Percentiles rank a stretch among this genome's conserved stretches.
Evolutionary conservation across 1,139 yeast species (phyloP).

Genomic region (Yamadazyma sp.): DNA sequence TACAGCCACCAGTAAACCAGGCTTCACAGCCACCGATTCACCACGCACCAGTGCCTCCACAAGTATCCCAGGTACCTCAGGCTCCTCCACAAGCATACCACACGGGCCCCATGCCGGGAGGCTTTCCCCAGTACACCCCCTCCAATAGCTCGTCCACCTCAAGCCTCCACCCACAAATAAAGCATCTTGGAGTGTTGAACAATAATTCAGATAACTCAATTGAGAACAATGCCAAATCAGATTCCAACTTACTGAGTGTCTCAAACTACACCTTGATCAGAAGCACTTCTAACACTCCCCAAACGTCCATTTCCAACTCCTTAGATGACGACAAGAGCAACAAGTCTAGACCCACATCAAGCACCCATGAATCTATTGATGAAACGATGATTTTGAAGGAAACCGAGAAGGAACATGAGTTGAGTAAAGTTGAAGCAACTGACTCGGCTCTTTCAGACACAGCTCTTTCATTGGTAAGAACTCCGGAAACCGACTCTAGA

Average conservation of each 20-base stretch:
- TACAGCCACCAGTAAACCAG: not conserved
- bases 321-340: constrained; percentile 14
- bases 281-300: constrained; percentile 36
- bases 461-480: constrained; percentile 2
- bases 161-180: constrained; percentile 15
- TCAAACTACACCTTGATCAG: constrained; percentile 29
- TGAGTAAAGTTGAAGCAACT: constrained; percentile 1
- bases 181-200: constrained; percentile 12
- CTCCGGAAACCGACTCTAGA: constrained; percentile 7
- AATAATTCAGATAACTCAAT: constrained; percentile 13
- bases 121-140: constrained; percentile 1
- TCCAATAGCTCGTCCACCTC: constrained; percentile 17
- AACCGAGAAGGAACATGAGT: constrained; percentile 5
- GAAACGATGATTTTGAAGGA: constrained; percentile 10
- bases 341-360: constrained; percentile 11
- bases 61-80: too few species aligned
- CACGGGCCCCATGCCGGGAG: constrained; percentile 1
- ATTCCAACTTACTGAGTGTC: constrained; percentile 23
- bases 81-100: too few species aligned
- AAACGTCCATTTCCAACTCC: constrained; percentile 30
- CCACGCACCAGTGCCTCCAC: not conserved
- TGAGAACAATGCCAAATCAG: constrained; percentile 15
- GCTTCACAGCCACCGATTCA: not conserved
- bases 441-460: too few species aligned
- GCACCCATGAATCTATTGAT: constrained; percentile 7